A percentile compares a stretch with the other conserved stretches of the same genome.
Evolutionary conservation across 331 rosid species (phyloP).

Genomic region (Dryas integrifolia): DNA sequence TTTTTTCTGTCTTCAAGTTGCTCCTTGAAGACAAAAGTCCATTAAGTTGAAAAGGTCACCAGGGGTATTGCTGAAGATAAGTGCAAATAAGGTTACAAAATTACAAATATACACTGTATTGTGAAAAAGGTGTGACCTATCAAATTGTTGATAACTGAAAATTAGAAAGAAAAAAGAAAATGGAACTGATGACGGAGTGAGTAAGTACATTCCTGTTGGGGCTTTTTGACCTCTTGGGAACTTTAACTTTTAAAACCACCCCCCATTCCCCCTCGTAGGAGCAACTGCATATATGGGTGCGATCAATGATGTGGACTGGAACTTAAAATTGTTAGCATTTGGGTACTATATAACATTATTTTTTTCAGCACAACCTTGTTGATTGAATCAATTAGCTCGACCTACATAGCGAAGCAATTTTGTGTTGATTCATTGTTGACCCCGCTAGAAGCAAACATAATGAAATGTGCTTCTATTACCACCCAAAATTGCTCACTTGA

Average conservation of each 20-base stretch:
- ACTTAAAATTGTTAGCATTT: neutral
- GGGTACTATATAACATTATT: neutral
- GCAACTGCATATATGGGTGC: neutral
- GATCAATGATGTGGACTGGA: neutral
- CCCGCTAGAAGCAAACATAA: neutral
- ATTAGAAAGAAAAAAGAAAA: neutral
- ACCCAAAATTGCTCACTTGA: too few relatives aligned
- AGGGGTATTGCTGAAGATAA: neutral
- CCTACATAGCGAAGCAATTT: neutral
- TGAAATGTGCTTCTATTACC: too few relatives aligned
- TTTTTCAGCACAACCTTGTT: neutral
- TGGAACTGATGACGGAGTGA: too few relatives aligned
- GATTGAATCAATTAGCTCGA: neutral
- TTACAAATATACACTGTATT: neutral
- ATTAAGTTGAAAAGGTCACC: neutral
- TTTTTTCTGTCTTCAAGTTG: neutral
- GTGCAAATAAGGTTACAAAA: neutral
- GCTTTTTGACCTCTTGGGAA: neutral
- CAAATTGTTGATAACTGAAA: neutral
- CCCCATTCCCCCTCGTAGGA: neutral
- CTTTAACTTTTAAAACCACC: neutral
- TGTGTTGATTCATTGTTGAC: neutral
- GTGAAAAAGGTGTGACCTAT: neutral
- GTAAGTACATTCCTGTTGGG: neutral
- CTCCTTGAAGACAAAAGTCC: slow-evolving; percentile 1